Base-by-base conservation (phyloP, 768 basidiomycete species). In the Tulasnella sp. region DNA sequence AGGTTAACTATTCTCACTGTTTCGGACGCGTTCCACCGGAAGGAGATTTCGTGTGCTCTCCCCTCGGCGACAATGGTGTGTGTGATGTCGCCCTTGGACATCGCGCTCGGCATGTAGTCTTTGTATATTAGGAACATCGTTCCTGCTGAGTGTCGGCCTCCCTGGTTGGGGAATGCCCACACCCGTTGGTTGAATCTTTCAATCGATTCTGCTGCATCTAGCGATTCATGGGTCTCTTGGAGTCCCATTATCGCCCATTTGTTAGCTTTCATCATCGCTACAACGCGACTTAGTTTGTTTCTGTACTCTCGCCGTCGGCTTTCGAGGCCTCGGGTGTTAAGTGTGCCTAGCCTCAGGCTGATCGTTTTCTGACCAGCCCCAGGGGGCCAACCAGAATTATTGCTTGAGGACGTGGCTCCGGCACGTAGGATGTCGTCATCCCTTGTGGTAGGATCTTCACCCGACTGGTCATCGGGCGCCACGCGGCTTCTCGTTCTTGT, bases 241-340 rank as follows among this genome's bases (percentile, higher is more conserved):
- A 77, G 42, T 5, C 44, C 76, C 46, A 77, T 42, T 7, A 77
- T n/a, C 1, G 31, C 58, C 76, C 76, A 77, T 31, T 77, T 77
- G 16, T 77, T 77, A 4, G n/a, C 16, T 46, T 71, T 77, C 76
- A 77, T 77, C 27, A 77, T 31, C 48, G 31, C 34, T 3, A 38
- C 24, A 38, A 44, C 62, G 24, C 36, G 31, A 5, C 10, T 5
- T 8, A 77, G 48, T 77, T 77, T 77, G 34, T 77, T 77, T 24
- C 14, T 39, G 3, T 1, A 7, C 12, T 44, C 18, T 12, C 24
- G 34, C 34, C 21, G 24, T 31, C 6, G 1, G 48, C n/a, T 38
- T 1, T 5, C 6, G 31, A 77, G 19, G 4, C 76, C 76, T 39
- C 58, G 7, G 27, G 52, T 56, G 62, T 77, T 77, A 8, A 77